Percentiles rank a stretch among this genome's conserved stretches.
Conservation (phyloP, 192 early-diverging fungal species). For the Dissophora ornata region DNA sequence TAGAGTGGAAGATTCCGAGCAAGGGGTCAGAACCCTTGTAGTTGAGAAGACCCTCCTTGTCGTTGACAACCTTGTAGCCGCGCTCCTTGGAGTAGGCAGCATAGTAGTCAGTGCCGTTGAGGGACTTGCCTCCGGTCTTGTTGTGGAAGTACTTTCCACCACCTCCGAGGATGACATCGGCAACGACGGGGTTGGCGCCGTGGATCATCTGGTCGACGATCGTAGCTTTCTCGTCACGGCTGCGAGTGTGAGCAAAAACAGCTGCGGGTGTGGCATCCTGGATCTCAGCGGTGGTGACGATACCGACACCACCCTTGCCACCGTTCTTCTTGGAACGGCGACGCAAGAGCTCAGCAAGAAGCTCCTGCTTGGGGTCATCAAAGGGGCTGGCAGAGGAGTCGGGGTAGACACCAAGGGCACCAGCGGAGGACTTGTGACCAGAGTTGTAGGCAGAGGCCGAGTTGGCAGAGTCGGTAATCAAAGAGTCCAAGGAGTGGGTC, state of each 20-base stretch:
- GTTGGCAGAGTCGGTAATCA: conserved; percentile 78
- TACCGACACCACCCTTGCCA: conserved; percentile 66
- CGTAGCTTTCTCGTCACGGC: conserved; percentile 60
- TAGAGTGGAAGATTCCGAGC: conserved; percentile 69
- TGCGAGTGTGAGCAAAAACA: conserved; percentile 68
- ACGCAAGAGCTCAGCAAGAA: conserved; percentile 69
- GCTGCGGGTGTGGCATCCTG: conserved; percentile 77
- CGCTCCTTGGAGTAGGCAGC: conserved; percentile 54
- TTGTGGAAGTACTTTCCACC: conserved; percentile 69
- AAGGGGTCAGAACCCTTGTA: conserved; percentile 65
- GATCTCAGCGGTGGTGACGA: conserved; percentile 71
- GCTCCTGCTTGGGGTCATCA: conserved; percentile 74
- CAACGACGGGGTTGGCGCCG: conserved; percentile 62
- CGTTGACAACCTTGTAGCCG: conserved; percentile 68
- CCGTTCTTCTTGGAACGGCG: conserved; percentile 64
- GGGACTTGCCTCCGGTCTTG: conserved; percentile 52
- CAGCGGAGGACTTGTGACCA: conserved; percentile 69
- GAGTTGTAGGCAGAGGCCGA: conserved; percentile 72
- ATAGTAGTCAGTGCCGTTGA: conserved; percentile 66
- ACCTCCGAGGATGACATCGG: conserved; percentile 74
- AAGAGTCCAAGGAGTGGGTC: conserved; percentile 72
- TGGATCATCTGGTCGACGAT: conserved; percentile 71
- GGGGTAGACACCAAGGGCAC: conserved; percentile 69
- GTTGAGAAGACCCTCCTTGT: conserved; percentile 57
- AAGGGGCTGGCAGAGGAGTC: conserved; percentile 67